Evolutionary conservation across 495 filamentous ascomycete species (phyloP).

Genomic region (Neurospora africana): DNA sequence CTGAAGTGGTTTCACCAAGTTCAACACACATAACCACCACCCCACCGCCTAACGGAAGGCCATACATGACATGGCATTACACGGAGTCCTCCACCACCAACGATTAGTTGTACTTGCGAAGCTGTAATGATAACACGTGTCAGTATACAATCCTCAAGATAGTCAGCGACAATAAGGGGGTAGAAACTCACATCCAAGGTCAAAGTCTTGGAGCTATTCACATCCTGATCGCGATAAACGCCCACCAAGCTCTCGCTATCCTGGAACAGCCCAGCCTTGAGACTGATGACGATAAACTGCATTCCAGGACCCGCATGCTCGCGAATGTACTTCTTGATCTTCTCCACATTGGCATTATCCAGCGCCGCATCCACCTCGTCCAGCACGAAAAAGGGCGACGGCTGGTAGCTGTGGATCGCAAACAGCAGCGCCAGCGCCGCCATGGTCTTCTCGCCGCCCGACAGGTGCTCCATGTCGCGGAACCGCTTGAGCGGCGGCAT

Average conservation of each 20-base stretch:
- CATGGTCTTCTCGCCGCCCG: constrained; percentile 98
- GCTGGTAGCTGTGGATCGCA: constrained; percentile 90
- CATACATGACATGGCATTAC: not conserved
- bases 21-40: not conserved
- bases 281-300: constrained; percentile 96
- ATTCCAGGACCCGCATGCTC: constrained; percentile 92
- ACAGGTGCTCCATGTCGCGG: constrained; percentile 97
- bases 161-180: not conserved
- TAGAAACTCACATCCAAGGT: constrained; percentile 78
- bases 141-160: not conserved
- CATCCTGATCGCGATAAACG: constrained; percentile 87
- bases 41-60: not conserved
- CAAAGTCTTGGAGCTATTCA: constrained; percentile 77
- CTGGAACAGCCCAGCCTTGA: constrained; percentile 92
- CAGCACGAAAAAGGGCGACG: constrained; percentile 92
- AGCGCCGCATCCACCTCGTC: constrained; percentile 97
- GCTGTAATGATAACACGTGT: constrained; percentile 6
- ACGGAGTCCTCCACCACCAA: not conserved
- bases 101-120: constrained; percentile 22
- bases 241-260: constrained; percentile 88
- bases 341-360: constrained; percentile 90
- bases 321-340: constrained; percentile 89
- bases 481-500: constrained; percentile 98
- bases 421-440: constrained; percentile 91
- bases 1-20: not conserved